Conservation (phyloP, 139 green algal species). For the Pleodorina starrii region DNA sequence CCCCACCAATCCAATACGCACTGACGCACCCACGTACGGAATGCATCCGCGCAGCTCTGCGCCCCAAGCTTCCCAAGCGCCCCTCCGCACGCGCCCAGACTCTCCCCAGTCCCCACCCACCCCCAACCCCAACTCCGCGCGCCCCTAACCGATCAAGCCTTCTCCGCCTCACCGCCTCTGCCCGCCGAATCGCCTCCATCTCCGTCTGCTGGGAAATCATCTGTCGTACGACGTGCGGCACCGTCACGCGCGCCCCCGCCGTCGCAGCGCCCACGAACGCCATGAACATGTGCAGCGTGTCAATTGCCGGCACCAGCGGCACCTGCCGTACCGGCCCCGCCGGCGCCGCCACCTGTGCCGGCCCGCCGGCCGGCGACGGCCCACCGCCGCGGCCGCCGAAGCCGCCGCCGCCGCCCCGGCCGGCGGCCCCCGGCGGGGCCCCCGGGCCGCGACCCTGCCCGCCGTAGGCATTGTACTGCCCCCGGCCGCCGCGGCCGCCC, state of each 20-base stretch:
- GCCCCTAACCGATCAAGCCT: no score
- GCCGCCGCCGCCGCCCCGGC: background rate
- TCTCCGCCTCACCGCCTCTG: conserved; percentile 59
- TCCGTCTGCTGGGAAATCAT: conserved; percentile 78
- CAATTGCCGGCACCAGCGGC: conserved; percentile 66
- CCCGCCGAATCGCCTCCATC: conserved; percentile 78
- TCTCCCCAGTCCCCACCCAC: no score
- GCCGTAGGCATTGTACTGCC: background rate
- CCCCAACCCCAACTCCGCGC: no score
- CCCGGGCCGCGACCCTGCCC: conserved; percentile 4
- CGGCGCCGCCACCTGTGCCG: background rate
- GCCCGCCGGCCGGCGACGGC: background rate
- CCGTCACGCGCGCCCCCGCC: background rate
- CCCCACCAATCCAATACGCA: no score
- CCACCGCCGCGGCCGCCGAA: background rate
- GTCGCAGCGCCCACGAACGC: background rate
- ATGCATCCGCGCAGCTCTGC: no score
- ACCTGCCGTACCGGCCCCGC: conserved; percentile 37
- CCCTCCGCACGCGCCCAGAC: no score
- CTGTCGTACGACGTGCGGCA: conserved; percentile 82
- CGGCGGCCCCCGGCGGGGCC: background rate
- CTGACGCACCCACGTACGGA: no score
- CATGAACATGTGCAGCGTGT: conserved; percentile 68
- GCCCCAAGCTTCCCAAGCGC: no score
- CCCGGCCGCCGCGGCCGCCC: background rate